Evolutionary conservation across 768 basidiomycete species (phyloP), one percentile per base, ranked within the genome.

Genomic region (Serpula lacrymans): DNA sequence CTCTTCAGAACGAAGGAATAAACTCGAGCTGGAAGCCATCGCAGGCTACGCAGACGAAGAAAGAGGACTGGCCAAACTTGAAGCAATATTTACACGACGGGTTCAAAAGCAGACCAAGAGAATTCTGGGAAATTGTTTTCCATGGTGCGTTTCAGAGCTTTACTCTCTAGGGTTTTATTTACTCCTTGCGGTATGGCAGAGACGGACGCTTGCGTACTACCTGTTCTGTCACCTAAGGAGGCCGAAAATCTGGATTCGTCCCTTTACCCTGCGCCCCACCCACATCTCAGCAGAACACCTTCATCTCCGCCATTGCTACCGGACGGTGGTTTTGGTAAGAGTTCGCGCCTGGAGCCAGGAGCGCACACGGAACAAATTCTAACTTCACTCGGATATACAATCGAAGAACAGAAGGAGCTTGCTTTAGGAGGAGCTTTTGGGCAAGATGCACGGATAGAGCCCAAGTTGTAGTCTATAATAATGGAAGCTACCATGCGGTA

Each of bases 141-240:
- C 73, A 82, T 39, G 80, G 87, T 80, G 50, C 23, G 69, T 58
- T 7, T 32, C 8, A 10, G n/a, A n/a, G n/a, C n/a, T n/a, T n/a
- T n/a, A n/a, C 25, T 34, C 35, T 3, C 16, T 10, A 28, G 28
- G 18, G 17, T 30, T 36, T 6, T 31, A 25, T 13, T 12, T 5
- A 17, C 23, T 9, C n/a, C 33, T 25, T n/a, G 10, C 18, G 21
- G 23, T 34, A 42, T 22, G 28, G 14, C 51, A 88, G 86, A 72
- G 21, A 82, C 75, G 10, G 87, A 89, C 43, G 80, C 84, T 6
- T 89, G 87, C 53, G 73, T 72, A 8, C 62, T 84, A 11, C 86
- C 87, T 0, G 81, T 89, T 22, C 67, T 88, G 20, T 70, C 76
- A 4, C 73, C 82, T 0, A 52, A 61, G 18, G 86, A 89, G 68